These are phyloP conservation scores for Orbilia javanica DNA, from an alignment of 2,329 filamentous ascomycete species.

Conservation along the genomic window DNA sequence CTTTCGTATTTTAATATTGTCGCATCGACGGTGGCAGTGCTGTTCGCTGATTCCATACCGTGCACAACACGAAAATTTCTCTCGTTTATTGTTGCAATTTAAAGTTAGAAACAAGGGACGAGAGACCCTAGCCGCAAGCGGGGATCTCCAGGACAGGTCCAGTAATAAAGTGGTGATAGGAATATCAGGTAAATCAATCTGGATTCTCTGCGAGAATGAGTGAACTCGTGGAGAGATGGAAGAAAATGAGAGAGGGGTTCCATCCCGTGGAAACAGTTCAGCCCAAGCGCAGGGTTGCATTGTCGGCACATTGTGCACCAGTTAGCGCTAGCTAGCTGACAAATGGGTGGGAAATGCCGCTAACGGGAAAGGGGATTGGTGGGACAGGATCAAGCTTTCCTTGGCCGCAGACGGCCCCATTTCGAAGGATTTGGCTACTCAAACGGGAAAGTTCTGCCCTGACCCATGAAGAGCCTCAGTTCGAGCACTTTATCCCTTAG, in stretches of 20 bases:
- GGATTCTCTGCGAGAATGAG: no score
- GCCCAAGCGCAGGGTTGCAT: no score
- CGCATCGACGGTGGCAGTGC: no score
- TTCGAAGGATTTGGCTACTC: slow-evolving; percentile 1
- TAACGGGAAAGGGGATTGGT: neutral
- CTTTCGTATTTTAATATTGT: no score
- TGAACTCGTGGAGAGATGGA: no score
- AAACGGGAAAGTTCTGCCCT: slow-evolving; percentile 11
- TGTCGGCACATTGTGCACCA: no score
- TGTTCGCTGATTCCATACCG: no score
- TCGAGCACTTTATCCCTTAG: no score
- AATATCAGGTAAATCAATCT: no score
- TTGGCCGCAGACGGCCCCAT: slow-evolving; percentile 14
- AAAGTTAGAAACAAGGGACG: neutral
- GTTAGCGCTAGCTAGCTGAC: neutral
- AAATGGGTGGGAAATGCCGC: slow-evolving; percentile 3
- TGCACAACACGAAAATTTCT: neutral
- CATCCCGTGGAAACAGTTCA: no score
- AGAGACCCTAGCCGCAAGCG: neutral
- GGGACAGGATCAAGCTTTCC: slow-evolving; percentile 27
- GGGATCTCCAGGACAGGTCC: neutral
- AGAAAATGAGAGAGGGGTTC: neutral
- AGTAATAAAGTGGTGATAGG: neutral
- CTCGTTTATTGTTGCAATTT: neutral
- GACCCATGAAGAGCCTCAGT: neutral